Percentiles rank a stretch among this genome's conserved stretches.
These are phyloP conservation scores for Speleostelium caveatum DNA, from an alignment of 78 protist genomes.

Conservation along the genomic window DNA sequence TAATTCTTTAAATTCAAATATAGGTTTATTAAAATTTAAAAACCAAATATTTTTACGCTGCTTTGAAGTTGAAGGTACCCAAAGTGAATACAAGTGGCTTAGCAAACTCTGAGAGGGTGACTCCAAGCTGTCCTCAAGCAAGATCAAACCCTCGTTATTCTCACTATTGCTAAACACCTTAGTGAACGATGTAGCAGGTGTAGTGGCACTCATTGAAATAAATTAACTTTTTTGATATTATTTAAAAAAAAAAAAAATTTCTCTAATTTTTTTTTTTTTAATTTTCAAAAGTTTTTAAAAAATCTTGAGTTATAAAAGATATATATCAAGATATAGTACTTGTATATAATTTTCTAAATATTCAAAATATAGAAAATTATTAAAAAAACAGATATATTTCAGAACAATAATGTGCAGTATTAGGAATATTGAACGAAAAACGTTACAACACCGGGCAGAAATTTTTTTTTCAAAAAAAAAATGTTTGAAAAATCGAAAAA, in stretches of 20 bases:
- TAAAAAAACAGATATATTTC: no score
- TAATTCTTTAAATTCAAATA: constrained; percentile 25
- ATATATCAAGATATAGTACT: no score
- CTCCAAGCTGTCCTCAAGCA: constrained; percentile 71
- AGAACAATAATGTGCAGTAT: no score
- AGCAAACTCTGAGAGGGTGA: constrained; percentile 52
- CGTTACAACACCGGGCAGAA: no score
- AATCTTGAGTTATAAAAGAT: background rate
- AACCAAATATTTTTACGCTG: constrained; percentile 63
- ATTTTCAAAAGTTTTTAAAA: background rate
- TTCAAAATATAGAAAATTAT: no score
- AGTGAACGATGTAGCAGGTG: background rate
- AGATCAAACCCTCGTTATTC: constrained; percentile 27
- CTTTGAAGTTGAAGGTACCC: constrained; percentile 5
- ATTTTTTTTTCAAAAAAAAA: no score
- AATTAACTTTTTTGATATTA: background rate
- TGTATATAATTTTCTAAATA: no score
- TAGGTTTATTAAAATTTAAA: constrained; percentile 35
- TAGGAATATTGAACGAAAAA: no score
- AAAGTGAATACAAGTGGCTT: constrained; percentile 42
- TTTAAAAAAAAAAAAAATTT: background rate
- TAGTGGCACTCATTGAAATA: background rate
- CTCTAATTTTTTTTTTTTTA: background rate
- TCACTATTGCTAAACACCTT: constrained; percentile 23
- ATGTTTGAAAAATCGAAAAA: no score